phyloP scores from a whole-genome alignment of 2,329 filamentous ascomycete species.

The Fusarium sp. region DNA sequence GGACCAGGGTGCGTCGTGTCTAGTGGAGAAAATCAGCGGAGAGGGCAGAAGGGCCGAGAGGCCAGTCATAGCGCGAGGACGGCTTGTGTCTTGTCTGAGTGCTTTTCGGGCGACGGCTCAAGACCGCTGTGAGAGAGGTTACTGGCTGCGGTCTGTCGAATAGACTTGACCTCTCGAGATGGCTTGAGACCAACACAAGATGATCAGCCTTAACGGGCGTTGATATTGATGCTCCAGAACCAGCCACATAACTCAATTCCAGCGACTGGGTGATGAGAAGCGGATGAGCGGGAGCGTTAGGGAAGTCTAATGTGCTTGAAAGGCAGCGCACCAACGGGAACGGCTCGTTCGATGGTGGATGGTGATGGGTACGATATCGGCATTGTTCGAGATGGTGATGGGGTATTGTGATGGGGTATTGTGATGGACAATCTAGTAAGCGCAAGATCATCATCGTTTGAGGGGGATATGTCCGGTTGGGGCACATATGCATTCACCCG shows the following conservation, averaged over 20 bases:
- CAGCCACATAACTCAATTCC: neutral
- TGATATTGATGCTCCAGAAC: slow-evolving; percentile 18
- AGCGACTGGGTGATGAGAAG: neutral
- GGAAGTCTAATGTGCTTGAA: slow-evolving; percentile 3
- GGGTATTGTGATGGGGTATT: slow-evolving; percentile 14
- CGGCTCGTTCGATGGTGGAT: slow-evolving; percentile 1
- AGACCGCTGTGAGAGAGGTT: slow-evolving; percentile 4
- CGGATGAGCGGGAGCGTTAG: slow-evolving; percentile 1
- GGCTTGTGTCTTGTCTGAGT: slow-evolving; percentile 22
- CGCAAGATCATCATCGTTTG: neutral
- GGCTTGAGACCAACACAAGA: slow-evolving; percentile 17
- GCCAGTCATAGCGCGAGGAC: slow-evolving; percentile 40
- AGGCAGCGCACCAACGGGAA: neutral
- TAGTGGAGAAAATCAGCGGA: slow-evolving; percentile 32
- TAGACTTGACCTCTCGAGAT: slow-evolving; percentile 15
- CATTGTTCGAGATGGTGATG: neutral
- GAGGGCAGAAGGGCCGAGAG: slow-evolving; percentile 40
- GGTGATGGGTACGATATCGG: neutral
- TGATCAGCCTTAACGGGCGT: slow-evolving; percentile 19
- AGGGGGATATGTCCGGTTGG: neutral
- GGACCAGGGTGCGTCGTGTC: slow-evolving; percentile 22
- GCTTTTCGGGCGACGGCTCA: slow-evolving; percentile 25
- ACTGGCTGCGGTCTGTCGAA: slow-evolving; percentile 27
- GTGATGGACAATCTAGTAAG: slow-evolving; percentile 3
- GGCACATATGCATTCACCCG: neutral